Conservation (phyloP, 768 basidiomycete species). For the Collybiopsis confluens region DNA sequence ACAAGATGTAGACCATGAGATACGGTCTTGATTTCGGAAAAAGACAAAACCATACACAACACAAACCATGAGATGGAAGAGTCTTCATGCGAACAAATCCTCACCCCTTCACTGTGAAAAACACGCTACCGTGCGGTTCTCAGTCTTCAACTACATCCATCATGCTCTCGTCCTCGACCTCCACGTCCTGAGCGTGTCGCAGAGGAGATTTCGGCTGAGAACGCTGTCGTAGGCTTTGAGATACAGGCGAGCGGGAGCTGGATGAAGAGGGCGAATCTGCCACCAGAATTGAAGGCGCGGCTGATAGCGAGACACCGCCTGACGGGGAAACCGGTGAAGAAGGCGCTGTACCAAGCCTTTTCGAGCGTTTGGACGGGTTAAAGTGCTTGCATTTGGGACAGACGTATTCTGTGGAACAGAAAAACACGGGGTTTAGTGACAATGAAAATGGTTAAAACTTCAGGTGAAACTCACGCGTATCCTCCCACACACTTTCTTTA, state of each 20-base stretch:
- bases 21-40: too few relatives aligned
- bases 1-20: too few relatives aligned
- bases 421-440: background rate
- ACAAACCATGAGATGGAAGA: too few relatives aligned
- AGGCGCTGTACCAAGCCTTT: conserved; percentile 9
- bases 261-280: conserved; percentile 1
- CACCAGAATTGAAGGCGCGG: background rate
- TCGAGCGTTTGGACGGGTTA: conserved; percentile 50
- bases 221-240: background rate
- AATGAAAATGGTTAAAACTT: background rate
- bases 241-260: background rate
- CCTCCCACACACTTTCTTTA: conserved; percentile 76
- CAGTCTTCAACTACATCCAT: conserved; percentile 3
- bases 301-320: background rate
- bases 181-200: background rate
- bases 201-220: background rate
- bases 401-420: conserved; percentile 57
- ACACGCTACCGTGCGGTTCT: too few relatives aligned
- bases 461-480: conserved; percentile 59
- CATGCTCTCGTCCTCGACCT: background rate
- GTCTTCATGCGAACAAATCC: too few relatives aligned
- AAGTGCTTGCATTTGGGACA: conserved; percentile 87
- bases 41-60: too few relatives aligned
- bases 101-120: too few relatives aligned
- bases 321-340: background rate